Evolutionary conservation across 2,329 filamentous ascomycete species (phyloP).

Genomic region (Pseudonectria foliicola): DNA sequence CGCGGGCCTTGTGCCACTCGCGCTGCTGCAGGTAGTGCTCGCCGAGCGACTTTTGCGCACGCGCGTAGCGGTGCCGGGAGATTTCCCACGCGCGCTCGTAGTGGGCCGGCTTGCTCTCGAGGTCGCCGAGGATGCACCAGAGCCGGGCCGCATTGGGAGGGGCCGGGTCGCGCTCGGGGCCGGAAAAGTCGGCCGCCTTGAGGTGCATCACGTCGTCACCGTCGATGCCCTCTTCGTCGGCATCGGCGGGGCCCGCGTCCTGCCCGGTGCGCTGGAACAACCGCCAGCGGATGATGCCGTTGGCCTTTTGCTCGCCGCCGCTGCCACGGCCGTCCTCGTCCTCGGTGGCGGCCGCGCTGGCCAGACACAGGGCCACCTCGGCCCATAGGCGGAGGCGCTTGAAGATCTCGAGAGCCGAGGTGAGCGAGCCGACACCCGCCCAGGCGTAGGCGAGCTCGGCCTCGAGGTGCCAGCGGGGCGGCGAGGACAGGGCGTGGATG

Average conservation of each 20-base stretch:
- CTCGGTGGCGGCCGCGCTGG: constrained; percentile 51
- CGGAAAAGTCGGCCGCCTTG: constrained; percentile 46
- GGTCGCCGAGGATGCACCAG: constrained; percentile 88
- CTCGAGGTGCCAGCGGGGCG: constrained; percentile 89
- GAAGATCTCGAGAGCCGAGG: constrained; percentile 92
- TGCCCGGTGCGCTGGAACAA: constrained; percentile 60
- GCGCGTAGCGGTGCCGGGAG: constrained; percentile 71
- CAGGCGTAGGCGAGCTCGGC: constrained; percentile 89
- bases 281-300: constrained; percentile 66
- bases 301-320: constrained; percentile 71
- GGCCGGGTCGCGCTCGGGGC: constrained; percentile 59
- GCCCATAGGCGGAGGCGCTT: constrained; percentile 90
- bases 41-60: constrained; percentile 81
- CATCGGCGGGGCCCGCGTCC: constrained; percentile 22
- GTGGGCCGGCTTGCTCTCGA: constrained; percentile 66
- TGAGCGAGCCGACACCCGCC: constrained; percentile 78
- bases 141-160: constrained; percentile 79
- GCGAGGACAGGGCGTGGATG: constrained; percentile 75
- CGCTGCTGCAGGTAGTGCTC: constrained; percentile 64
- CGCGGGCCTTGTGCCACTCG: constrained; percentile 61
- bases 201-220: constrained; percentile 46
- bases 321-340: constrained; percentile 47
- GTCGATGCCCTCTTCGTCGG: constrained; percentile 45
- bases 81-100: constrained; percentile 87
- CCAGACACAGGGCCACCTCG: constrained; percentile 86